Evolutionary conservation across 23 red algal species (phyloP).

Genomic region (Gracilaria domingensis): DNA sequence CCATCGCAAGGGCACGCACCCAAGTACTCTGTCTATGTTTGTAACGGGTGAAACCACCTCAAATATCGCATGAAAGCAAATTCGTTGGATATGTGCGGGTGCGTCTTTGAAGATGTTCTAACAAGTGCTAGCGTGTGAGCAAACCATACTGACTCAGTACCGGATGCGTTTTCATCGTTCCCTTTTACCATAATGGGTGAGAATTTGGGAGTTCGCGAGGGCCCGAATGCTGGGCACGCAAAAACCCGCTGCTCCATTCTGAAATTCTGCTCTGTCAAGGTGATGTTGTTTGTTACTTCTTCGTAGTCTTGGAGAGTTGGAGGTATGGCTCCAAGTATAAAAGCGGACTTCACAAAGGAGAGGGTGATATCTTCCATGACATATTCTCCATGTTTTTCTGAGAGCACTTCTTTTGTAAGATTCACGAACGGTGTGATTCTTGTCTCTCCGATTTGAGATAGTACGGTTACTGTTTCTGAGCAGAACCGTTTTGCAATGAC

Average conservation of each 20-base stretch:
- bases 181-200: background rate
- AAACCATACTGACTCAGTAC: background rate
- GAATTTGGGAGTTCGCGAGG: background rate
- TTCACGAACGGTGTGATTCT: background rate
- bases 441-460: background rate
- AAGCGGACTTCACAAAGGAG: conserved; percentile 14
- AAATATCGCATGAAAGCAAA: background rate
- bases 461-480: background rate
- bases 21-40: background rate
- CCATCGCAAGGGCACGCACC: background rate
- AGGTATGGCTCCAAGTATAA: background rate
- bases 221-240: background rate
- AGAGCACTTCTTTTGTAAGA: background rate
- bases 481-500: background rate
- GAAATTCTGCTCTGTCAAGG: background rate
- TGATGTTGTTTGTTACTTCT: background rate
- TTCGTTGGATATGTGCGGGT: background rate
- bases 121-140: background rate
- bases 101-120: background rate
- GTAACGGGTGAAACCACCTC: background rate
- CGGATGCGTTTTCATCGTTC: background rate
- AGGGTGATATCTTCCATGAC: background rate
- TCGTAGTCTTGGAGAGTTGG: background rate
- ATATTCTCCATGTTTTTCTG: background rate
- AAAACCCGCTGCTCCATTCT: background rate